These are phyloP conservation scores for Verbascum thapsus DNA, from an alignment of 257 asterid species.

Conservation along the genomic window DNA sequence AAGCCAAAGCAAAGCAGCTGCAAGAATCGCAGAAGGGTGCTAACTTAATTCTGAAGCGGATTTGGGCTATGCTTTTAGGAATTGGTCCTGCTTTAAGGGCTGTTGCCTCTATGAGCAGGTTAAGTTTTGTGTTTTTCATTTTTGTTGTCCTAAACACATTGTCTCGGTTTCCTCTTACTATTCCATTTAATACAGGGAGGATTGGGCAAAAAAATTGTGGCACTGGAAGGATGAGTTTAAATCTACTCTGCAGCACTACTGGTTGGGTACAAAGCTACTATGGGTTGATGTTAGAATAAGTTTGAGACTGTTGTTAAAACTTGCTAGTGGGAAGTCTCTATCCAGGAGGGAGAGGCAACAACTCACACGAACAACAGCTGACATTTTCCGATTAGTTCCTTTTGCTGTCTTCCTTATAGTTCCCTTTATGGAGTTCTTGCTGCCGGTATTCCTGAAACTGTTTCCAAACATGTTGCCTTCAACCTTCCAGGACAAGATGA, in stretches of 20 bases:
- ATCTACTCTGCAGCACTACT: slow-evolving; percentile 90
- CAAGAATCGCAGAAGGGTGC: slow-evolving; percentile 73
- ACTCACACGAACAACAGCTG: slow-evolving; percentile 93
- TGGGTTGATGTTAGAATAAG: slow-evolving; percentile 96
- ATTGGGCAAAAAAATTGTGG: slow-evolving; percentile 74
- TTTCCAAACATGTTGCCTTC: slow-evolving; percentile 98
- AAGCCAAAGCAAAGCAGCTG: slow-evolving; percentile 82
- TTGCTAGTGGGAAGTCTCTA: slow-evolving; percentile 83
- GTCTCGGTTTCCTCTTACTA: slow-evolving; percentile 28
- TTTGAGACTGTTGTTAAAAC: slow-evolving; percentile 76
- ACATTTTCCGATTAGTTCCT: slow-evolving; percentile 96
- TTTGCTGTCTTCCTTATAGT: slow-evolving; percentile 90
- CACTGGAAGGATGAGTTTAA: slow-evolving; percentile 78
- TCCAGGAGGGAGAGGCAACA: slow-evolving; percentile 98
- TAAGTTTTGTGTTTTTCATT: slow-evolving; percentile 25
- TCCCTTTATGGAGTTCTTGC: slow-evolving; percentile 95
- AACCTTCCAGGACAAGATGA: slow-evolving; percentile 99
- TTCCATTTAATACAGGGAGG: slow-evolving; percentile 55
- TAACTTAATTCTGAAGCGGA: slow-evolving; percentile 57
- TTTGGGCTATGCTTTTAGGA: slow-evolving; percentile 79
- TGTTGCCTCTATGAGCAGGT: slow-evolving; percentile 98
- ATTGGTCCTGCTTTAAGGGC: slow-evolving; percentile 94
- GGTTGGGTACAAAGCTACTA: slow-evolving; percentile 90
- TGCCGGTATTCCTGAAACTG: slow-evolving; percentile 88
- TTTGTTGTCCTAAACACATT: slow-evolving; percentile 26